Base-by-base conservation (phyloP, 306 rosid genomes). In the Albizia julibrissin region DNA sequence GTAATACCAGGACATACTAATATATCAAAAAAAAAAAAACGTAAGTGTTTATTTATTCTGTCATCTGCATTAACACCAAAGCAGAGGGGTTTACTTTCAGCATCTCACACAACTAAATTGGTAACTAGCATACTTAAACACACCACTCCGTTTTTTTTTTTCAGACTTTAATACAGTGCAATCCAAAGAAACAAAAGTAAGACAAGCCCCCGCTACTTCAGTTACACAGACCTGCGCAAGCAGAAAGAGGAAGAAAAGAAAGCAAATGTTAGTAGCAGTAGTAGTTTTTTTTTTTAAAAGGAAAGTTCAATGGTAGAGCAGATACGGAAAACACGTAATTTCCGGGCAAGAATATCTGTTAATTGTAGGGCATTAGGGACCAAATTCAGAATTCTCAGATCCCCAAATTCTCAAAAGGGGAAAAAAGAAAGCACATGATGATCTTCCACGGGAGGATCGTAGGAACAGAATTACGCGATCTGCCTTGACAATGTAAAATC, bases 181-280 rank as follows among this genome's bases (percentile, higher is more conserved):
- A 3, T 2, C 29, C 43, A 29, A 43, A 29, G 70, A 82, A 43
- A 50, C 24, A 13, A 8, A 33, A 10, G 65, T 10, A 34, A 69
- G 27, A 34, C 56, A 72, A 58, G 43, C 15, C 84, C 74, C 43
- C 87, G 77, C 75, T 74, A 7, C 62, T 37, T 34, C 66, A 80
- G 58, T 76, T 75, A 39, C 83, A 44, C 40, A 61, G 61, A 71
- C 87, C 89, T 86, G 89, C 75, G 46, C 65, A 9, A 37, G 50
- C 3, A 24, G 42, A 37, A 37, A 37, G 8, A 16, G 26, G 75
- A 1, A 34, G 14, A 49, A 43, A 42, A 62, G 24, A 5, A 65
- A 22, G 10, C 5, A 72, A 46, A 66, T 31, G 3, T 43, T 12
- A 54, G 40, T 4, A 21, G 27, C 10, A 1, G 59, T 0, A 56